Conservation (phyloP, 176 grass and related monocot genomes). For the Hordeum marinum region DNA sequence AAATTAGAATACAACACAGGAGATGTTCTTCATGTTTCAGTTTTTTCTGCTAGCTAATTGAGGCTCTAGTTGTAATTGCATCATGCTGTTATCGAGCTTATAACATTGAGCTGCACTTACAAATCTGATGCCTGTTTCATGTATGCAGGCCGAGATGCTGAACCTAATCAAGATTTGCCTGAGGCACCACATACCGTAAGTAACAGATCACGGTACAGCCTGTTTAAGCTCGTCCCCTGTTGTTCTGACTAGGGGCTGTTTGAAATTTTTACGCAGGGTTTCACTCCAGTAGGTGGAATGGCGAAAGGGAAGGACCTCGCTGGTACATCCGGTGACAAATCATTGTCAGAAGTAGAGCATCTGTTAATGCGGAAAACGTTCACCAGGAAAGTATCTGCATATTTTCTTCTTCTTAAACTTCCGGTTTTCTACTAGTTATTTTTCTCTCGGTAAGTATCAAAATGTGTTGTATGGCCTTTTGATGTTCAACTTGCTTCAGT, state of each 20-base stretch:
- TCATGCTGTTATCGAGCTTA: neutral
- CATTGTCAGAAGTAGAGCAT: constrained; percentile 56
- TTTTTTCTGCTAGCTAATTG: neutral
- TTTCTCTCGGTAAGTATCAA: neutral
- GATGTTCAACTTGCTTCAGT: neutral
- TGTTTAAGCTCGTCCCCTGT: neutral
- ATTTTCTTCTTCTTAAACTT: constrained; percentile 6
- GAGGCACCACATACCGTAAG: constrained; percentile 32
- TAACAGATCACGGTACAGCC: neutral
- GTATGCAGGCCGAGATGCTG: constrained; percentile 23
- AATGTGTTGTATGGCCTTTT: neutral
- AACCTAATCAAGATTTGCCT: constrained; percentile 22
- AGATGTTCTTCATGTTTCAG: neutral
- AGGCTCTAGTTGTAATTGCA: neutral
- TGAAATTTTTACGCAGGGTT: constrained; percentile 21
- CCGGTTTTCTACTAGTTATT: neutral
- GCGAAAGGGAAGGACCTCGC: constrained; percentile 19
- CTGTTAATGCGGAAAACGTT: constrained; percentile 52
- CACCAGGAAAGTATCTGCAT: constrained; percentile 31
- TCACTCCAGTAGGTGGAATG: neutral
- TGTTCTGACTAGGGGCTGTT: constrained; percentile 11
- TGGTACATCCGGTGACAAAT: neutral
- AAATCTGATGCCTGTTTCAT: neutral
- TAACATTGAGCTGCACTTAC: neutral
- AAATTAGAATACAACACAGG: neutral